phyloP scores from a whole-genome alignment of 2,329 filamentous ascomycete species.

The Trichoderma guizhouense region DNA sequence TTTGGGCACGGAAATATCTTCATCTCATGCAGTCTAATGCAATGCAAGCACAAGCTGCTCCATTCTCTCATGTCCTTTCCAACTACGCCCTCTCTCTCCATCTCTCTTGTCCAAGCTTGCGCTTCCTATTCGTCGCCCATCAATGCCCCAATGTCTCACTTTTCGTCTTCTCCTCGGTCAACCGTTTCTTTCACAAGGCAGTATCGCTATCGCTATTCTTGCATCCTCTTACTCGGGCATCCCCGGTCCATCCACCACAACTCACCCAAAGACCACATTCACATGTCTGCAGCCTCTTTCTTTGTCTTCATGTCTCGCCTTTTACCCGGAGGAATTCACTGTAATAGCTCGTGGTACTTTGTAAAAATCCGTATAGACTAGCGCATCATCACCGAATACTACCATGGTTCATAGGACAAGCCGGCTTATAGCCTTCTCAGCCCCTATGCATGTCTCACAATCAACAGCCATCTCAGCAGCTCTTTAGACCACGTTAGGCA shows the following conservation, averaged over 20 bases:
- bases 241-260: neutral
- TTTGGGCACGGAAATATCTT: conserved; percentile 5
- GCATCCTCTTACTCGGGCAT: neutral
- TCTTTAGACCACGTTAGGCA: neutral
- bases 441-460: conserved; percentile 15
- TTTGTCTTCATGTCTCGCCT: too few relatives aligned
- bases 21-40: neutral
- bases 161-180: neutral
- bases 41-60: neutral
- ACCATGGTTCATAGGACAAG: neutral
- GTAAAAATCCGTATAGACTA: neutral
- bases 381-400: neutral
- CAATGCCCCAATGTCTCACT: conserved; percentile 6
- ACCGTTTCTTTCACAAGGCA: neutral
- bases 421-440: neutral
- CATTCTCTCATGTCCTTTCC: neutral
- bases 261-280: neutral
- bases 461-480: neutral
- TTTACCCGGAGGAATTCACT: neutral
- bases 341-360: neutral
- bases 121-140: neutral
- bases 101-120: neutral
- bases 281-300: neutral
- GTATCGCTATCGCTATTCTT: neutral
- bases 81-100: neutral